Evolutionary conservation across 1,284 basidiomycete genomes (phyloP), one percentile per base, ranked within the genome.

Genomic region (Microbotryum lychnidis-dioicae): DNA sequence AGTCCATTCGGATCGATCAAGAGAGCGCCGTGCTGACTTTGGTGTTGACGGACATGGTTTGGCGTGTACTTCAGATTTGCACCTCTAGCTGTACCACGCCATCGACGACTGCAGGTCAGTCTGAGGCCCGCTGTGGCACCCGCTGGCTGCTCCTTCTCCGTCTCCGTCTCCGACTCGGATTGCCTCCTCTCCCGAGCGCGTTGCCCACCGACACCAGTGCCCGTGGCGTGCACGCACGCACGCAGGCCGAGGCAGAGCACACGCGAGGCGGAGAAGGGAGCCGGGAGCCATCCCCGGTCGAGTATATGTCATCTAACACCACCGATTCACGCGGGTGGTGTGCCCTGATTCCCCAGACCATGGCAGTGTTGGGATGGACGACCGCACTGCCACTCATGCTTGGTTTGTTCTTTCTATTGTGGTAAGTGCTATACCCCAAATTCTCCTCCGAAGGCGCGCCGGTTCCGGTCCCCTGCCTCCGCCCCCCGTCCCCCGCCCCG

Each of bases 351-450:
- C 50, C 73, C n/a, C 75, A 75, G 57, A 75, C 75, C 5, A 67
- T 72, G 23, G 71, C 71, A 0, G 93, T 98, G 48, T 87, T 92
- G 14, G 71, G 86, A 56, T 97, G 90, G 91, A 88, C 88, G 18
- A 81, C 87, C 14, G 79, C 86, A 71, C 84, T 97, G 56, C 83
- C 89, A 3, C 79, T 87, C 64, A 82, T 81, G 55, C 75, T 85
- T 18, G 82, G 83, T 67, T 53, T 84, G 50, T 97, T 91, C 78
- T 80, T 94, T 56, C 74, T 88, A 23, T 78, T 90, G 45, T 86
- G 89, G 90, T 94, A 71, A 72, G 87, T 77, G 9, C 14, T 6
- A 18, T 8, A 12, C 23, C 27, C 51, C 37, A 29, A 49, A 44
- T 62, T 16, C 2, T 42, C 37, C 31, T 27, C 31, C 31, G 31